A percentile compares a stretch with the other conserved stretches of the same genome.
These are phyloP conservation scores for Rehmannia glutinosa DNA, from an alignment of 257 asterid species.

Conservation along the genomic window DNA sequence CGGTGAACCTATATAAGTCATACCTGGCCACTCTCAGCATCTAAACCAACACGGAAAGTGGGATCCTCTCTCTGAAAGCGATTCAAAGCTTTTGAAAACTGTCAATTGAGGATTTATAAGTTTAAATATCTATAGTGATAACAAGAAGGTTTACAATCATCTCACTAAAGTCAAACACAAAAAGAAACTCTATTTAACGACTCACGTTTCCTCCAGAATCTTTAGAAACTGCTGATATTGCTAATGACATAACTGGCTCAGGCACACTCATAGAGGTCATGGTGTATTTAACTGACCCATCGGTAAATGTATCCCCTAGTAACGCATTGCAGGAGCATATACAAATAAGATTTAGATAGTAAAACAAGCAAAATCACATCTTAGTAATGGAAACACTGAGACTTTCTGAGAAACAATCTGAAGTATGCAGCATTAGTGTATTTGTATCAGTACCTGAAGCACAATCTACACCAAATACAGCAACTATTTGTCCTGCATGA, in stretches of 20 bases:
- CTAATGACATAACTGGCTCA: slow-evolving; percentile 99
- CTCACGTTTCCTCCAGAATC: slow-evolving; percentile 98
- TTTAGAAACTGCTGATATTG: slow-evolving; percentile 89
- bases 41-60: slow-evolving; percentile 95
- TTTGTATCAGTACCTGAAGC: slow-evolving; percentile 68
- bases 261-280: slow-evolving; percentile 99
- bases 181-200: neutral
- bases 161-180: slow-evolving; percentile 10
- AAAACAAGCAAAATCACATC: neutral
- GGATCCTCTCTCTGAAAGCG: slow-evolving; percentile 99
- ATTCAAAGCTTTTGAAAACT: slow-evolving; percentile 98
- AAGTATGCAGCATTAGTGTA: neutral
- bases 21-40: slow-evolving; percentile 95
- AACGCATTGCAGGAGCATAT: slow-evolving; percentile 21
- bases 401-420: slow-evolving; percentile 3
- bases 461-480: slow-evolving; percentile 98
- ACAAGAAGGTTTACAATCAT: neutral
- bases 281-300: slow-evolving; percentile 90
- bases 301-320: slow-evolving; percentile 96
- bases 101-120: slow-evolving; percentile 28
- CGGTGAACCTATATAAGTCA: slow-evolving; percentile 11
- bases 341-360: neutral
- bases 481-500: slow-evolving; percentile 98
- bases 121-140: slow-evolving; percentile 6
- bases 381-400: neutral